Percentiles rank a stretch among this genome's conserved stretches.
Conservation (phyloP, 345 rosid genomes). For the Trapa bicornis region DNA sequence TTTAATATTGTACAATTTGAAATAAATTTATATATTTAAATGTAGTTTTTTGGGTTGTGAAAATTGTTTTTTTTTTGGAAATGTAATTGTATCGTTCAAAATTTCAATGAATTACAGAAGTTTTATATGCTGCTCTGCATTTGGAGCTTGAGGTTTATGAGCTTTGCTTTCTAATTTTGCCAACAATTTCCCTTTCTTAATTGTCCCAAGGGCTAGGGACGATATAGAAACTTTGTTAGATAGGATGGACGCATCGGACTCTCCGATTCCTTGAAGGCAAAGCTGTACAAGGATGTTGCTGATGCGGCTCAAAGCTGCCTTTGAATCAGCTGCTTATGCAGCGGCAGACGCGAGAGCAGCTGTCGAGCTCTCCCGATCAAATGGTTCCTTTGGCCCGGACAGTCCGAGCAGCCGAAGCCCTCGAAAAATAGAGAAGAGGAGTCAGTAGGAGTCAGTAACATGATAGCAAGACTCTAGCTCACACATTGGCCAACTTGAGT, state of each 20-base stretch:
- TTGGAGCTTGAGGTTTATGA: too few species aligned
- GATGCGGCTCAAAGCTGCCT: conserved; percentile 94
- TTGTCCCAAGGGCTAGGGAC: conserved; percentile 4
- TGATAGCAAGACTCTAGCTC: neutral
- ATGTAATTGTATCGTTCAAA: too few species aligned
- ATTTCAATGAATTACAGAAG: too few species aligned
- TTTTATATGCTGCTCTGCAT: too few species aligned
- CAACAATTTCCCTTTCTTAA: neutral
- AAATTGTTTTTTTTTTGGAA: too few species aligned
- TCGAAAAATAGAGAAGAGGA: conserved; percentile 1
- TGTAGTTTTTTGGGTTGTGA: too few species aligned
- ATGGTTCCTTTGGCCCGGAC: conserved; percentile 22
- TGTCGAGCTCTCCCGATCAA: conserved; percentile 70
- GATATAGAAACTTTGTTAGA: conserved; percentile 4
- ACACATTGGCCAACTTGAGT: too few species aligned
- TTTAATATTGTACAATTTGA: too few species aligned
- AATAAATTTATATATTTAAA: too few species aligned
- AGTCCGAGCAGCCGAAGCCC: conserved; percentile 9
- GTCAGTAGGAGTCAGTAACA: neutral
- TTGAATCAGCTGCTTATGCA: conserved; percentile 70
- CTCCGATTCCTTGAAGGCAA: conserved; percentile 22
- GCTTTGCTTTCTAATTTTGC: too few species aligned
- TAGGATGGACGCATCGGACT: conserved; percentile 6
- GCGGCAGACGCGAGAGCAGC: conserved; percentile 93
- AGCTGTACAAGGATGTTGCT: conserved; percentile 65